Percentiles rank a stretch among this genome's conserved stretches.
Evolutionary conservation across 257 asterid species (phyloP).

Genomic region (Solanum chmielewskii): DNA sequence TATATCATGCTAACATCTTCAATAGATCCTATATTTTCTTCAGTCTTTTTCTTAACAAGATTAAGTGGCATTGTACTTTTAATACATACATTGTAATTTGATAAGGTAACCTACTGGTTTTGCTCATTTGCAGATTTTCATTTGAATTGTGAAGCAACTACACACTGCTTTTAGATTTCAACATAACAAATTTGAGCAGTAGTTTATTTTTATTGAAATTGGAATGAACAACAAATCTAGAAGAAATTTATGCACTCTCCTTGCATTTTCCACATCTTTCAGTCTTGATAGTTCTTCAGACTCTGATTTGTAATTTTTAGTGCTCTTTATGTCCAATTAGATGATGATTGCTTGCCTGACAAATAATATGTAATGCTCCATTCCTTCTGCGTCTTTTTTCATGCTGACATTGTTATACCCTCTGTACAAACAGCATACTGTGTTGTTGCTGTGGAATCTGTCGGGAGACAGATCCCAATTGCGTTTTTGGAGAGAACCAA

Average conservation of each 20-base stretch:
- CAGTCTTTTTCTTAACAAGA: not conserved
- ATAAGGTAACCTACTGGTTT: not conserved
- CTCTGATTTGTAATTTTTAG: not conserved
- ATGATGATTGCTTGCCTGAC: not conserved
- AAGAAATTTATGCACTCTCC: not conserved
- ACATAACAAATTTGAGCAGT: not conserved
- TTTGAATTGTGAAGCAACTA: not conserved
- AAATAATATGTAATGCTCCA: not conserved
- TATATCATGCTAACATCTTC: not conserved
- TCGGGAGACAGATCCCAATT: constrained; percentile 81
- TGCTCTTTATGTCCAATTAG: not conserved
- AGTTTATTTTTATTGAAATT: not conserved
- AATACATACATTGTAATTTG: not conserved
- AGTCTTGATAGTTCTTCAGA: not conserved
- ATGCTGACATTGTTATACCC: not conserved
- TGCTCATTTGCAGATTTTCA: not conserved
- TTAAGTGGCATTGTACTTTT: not conserved
- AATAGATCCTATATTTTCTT: not conserved
- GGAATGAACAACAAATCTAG: not conserved
- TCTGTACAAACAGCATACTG: constrained; percentile 53
- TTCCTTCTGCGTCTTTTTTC: not conserved
- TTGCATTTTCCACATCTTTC: not conserved
- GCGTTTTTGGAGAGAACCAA: constrained; percentile 78
- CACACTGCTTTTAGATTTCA: not conserved
- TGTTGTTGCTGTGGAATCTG: constrained; percentile 90